These are phyloP conservation scores for Cystobasidium sp. DNA, from an alignment of 1,284 basidiomycete genomes.

Conservation along the genomic window DNA sequence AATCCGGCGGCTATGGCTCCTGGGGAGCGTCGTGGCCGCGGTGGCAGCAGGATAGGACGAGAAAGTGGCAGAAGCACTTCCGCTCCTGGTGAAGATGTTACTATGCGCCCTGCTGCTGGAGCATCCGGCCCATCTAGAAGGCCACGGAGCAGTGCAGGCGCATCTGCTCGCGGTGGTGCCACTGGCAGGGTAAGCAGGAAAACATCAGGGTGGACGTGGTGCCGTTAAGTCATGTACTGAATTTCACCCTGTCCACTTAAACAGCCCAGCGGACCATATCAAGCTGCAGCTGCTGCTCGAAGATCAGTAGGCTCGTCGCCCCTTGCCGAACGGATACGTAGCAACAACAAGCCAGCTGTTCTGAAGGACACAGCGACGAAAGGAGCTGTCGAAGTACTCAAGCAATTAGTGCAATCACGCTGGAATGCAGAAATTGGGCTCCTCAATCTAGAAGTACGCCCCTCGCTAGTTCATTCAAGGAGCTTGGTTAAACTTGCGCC, in stretches of 20 bases:
- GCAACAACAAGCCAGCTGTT: conserved; percentile 38
- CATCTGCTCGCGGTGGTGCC: background rate
- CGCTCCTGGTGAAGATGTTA: conserved; percentile 20
- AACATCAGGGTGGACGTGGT: background rate
- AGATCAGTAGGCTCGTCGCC: conserved; percentile 9
- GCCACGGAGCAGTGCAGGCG: conserved; percentile 27
- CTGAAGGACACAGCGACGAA: conserved; percentile 30
- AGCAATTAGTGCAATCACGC: conserved; percentile 69
- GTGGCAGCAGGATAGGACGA: conserved; percentile 17
- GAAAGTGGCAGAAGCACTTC: conserved; percentile 6
- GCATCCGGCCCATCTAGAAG: conserved; percentile 11
- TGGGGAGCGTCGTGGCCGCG: conserved; percentile 20
- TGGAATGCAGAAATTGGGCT: conserved; percentile 71
- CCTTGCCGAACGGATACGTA: conserved; percentile 12
- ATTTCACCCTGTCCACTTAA: background rate
- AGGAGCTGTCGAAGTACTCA: conserved; percentile 66
- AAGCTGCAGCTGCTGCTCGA: conserved; percentile 10
- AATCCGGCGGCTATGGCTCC: conserved; percentile 15
- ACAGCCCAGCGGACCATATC: conserved; percentile 16
- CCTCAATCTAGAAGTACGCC: conserved; percentile 67
- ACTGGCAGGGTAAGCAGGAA: conserved; percentile 9
- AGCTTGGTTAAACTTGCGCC: no score
- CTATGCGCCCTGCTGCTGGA: conserved; percentile 14
- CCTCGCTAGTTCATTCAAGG: background rate
- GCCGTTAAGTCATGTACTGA: background rate